phyloP scores from a whole-genome alignment of 2,329 filamentous ascomycete genomes.

The Aspergillus terreus region DNA sequence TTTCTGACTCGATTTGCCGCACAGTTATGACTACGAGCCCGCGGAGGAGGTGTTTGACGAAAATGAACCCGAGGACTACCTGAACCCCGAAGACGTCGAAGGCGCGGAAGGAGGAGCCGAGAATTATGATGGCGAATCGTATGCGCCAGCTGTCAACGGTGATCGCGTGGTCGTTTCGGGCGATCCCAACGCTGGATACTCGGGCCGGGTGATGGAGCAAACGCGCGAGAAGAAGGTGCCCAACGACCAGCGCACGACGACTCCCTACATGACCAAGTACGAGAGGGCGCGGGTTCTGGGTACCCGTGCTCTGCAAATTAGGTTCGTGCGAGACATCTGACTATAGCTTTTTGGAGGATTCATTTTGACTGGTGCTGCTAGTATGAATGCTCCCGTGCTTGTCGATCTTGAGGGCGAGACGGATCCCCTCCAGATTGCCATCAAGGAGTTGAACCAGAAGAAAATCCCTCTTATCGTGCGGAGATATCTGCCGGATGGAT shows the following conservation, averaged over 20 bases:
- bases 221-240: slow-evolving; percentile 80
- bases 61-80: slow-evolving; percentile 57
- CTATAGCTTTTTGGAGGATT: background rate
- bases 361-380: slow-evolving; percentile 34
- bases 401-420: slow-evolving; percentile 97
- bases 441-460: slow-evolving; percentile 96
- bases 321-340: slow-evolving; percentile 51
- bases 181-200: slow-evolving; percentile 48
- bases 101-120: slow-evolving; percentile 52
- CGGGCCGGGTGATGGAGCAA: slow-evolving; percentile 55
- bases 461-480: slow-evolving; percentile 96
- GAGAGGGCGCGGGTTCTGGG: slow-evolving; percentile 90
- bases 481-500: slow-evolving; percentile 94
- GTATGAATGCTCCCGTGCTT: slow-evolving; percentile 95
- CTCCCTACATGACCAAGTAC: slow-evolving; percentile 99
- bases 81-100: slow-evolving; percentile 53
- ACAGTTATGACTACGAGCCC: slow-evolving; percentile 52
- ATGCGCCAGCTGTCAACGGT: slow-evolving; percentile 35
- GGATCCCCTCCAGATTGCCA: slow-evolving; percentile 92
- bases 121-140: slow-evolving; percentile 50
- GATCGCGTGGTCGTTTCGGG: slow-evolving; percentile 44
- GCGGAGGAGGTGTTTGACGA: slow-evolving; percentile 65
- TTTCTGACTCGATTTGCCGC: slow-evolving; percentile 23
- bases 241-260: slow-evolving; percentile 82
- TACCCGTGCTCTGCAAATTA: slow-evolving; percentile 91